These are phyloP conservation scores for Colletotrichum australisinense DNA, from an alignment of 2,329 filamentous ascomycete genomes.

Conservation along the genomic window DNA sequence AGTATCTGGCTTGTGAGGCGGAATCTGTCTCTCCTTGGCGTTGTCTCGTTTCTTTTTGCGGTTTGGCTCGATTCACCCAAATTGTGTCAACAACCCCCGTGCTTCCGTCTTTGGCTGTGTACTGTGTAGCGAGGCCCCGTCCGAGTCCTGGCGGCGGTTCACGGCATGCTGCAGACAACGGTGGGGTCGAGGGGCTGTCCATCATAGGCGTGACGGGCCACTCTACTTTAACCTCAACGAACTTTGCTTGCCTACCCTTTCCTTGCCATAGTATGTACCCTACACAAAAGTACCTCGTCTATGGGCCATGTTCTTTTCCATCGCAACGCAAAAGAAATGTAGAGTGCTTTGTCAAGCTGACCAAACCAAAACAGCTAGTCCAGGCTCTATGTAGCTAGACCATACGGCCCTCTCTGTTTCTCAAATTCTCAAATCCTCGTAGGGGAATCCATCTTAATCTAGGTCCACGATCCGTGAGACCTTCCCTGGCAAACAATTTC, in stretches of 20 bases:
- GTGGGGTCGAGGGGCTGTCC: neutral
- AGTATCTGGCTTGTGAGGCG: slow-evolving; percentile 24
- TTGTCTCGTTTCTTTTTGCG: slow-evolving; percentile 14
- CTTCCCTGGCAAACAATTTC: neutral
- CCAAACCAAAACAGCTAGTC: slow-evolving; percentile 39
- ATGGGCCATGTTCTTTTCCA: neutral
- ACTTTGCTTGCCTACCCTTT: slow-evolving; percentile 13
- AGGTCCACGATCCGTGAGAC: slow-evolving; percentile 1
- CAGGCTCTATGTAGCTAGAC: slow-evolving; percentile 50
- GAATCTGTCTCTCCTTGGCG: slow-evolving; percentile 10
- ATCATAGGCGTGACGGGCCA: slow-evolving; percentile 6
- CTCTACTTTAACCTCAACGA: slow-evolving; percentile 33
- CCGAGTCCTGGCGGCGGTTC: neutral
- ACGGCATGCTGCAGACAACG: slow-evolving; percentile 23
- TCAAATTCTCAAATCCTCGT: neutral
- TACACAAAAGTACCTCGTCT: neutral
- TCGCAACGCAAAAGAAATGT: neutral
- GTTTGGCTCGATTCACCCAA: slow-evolving; percentile 35
- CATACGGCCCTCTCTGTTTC: slow-evolving; percentile 44
- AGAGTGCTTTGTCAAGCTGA: slow-evolving; percentile 35
- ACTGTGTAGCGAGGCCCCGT: slow-evolving; percentile 19
- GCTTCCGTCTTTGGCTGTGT: slow-evolving; percentile 27
- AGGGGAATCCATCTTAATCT: slow-evolving; percentile 12
- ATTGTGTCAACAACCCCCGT: slow-evolving; percentile 34
- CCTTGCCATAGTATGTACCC: neutral